A percentile compares a stretch with the other conserved stretches of the same genome.
phyloP scores from a whole-genome alignment of 2,329 filamentous ascomycete genomes.

The Polytolypa hystricis region DNA sequence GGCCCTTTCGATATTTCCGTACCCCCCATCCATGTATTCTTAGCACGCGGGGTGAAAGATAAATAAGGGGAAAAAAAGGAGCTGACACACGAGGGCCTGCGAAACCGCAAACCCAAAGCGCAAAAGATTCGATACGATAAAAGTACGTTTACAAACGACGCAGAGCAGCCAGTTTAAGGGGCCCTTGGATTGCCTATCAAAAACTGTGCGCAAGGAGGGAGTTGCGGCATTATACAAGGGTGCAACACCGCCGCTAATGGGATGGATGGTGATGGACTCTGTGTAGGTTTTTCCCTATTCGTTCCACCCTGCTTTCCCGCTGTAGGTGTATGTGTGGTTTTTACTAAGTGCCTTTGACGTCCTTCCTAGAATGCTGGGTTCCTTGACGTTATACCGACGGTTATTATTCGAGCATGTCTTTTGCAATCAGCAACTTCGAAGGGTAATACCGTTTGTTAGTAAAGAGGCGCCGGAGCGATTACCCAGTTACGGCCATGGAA shows the following conservation, averaged over 20 bases:
- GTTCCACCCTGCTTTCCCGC: no score
- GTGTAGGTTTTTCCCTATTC: slow-evolving; percentile 34
- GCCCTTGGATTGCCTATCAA: slow-evolving; percentile 71
- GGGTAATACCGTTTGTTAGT: slow-evolving; percentile 25
- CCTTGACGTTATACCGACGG: slow-evolving; percentile 78
- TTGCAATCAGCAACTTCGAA: slow-evolving; percentile 37
- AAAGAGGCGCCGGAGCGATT: slow-evolving; percentile 40
- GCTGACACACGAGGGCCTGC: no score
- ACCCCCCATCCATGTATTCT: background rate
- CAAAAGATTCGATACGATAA: slow-evolving; percentile 80
- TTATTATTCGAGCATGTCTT: slow-evolving; percentile 74
- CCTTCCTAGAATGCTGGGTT: slow-evolving; percentile 77
- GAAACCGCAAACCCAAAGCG: no score
- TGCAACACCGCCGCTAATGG: slow-evolving; percentile 78
- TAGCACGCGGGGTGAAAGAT: no score
- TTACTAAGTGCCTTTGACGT: no score
- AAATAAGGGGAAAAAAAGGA: no score
- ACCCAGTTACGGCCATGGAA: slow-evolving; percentile 68
- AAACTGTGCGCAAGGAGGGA: slow-evolving; percentile 80
- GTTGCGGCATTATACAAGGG: slow-evolving; percentile 84
- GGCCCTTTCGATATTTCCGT: background rate
- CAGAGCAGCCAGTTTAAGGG: slow-evolving; percentile 67
- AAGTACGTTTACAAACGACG: slow-evolving; percentile 88
- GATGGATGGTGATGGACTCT: slow-evolving; percentile 98
- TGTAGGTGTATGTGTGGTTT: no score